These are phyloP conservation scores for Cylindrodendrum hubeiense DNA, from an alignment of 2,329 filamentous ascomycete genomes.

Conservation along the genomic window DNA sequence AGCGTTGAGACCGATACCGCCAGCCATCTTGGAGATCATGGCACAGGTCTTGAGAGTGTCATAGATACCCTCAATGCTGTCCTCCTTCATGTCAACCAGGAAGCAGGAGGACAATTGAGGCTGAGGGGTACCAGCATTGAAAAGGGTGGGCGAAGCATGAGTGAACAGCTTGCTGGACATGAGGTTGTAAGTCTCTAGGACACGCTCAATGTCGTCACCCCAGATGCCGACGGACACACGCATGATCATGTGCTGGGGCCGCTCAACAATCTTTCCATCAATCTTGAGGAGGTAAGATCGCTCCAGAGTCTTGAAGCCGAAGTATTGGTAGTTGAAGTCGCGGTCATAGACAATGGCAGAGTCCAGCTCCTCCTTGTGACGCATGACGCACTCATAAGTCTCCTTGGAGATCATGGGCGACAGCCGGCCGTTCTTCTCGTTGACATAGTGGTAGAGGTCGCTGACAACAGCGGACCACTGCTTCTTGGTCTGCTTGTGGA, in stretches of 20 bases:
- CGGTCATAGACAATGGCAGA: slow-evolving; percentile 99
- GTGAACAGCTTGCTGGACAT: slow-evolving; percentile 99
- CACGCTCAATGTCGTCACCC: slow-evolving; percentile 93
- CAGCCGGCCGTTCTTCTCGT: slow-evolving; percentile 85
- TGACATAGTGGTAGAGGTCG: slow-evolving; percentile 95
- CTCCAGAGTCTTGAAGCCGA: slow-evolving; percentile 99
- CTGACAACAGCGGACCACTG: slow-evolving; percentile 96
- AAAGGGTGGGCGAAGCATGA: slow-evolving; percentile 96
- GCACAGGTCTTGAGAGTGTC: slow-evolving; percentile 99
- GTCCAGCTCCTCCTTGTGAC: slow-evolving; percentile 96
- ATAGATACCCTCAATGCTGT: slow-evolving; percentile 99
- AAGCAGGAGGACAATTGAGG: slow-evolving; percentile 98
- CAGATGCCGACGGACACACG: slow-evolving; percentile 97
- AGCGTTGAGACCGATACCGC: slow-evolving; percentile 95
- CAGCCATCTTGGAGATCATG: slow-evolving; percentile 99
- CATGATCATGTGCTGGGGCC: slow-evolving; percentile 99
- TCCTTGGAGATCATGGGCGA: slow-evolving; percentile 96
- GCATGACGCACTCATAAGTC: slow-evolving; percentile 94
- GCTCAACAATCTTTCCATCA: slow-evolving; percentile 94
- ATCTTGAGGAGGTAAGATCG: slow-evolving; percentile 97
- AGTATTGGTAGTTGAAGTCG: slow-evolving; percentile 99
- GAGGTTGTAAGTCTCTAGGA: slow-evolving; percentile 97
- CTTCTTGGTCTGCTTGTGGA: slow-evolving; percentile 99
- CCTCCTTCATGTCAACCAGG: slow-evolving; percentile 99
- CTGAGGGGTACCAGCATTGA: slow-evolving; percentile 96